Evolutionary conservation across 108 stramenopile species (phyloP), one percentile per base, ranked within the genome.

Genomic region (Aurantiochytrium sp.): DNA sequence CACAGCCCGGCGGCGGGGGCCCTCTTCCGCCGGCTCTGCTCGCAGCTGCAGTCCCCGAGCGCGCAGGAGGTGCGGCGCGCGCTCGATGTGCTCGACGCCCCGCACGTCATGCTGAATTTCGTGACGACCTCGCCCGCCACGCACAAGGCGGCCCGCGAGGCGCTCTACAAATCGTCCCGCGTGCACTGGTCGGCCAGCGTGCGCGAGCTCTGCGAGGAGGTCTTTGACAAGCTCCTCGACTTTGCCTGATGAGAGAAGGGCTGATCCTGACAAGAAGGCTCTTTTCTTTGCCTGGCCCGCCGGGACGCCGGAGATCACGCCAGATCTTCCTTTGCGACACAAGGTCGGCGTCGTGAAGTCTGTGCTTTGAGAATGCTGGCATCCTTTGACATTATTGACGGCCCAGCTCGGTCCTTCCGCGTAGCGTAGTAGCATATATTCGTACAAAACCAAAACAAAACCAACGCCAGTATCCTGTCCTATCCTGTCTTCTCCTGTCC

Each of bases 161-260:
- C 69, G 0, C 42, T 81, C 6, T 81, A 81, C 69, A 81, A 37
- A 0, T 45, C 69, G 10, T 81, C 69, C 17, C 69, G 69, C 27
- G 42, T 8, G 8, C 69, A 81, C 36, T 81, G 69, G 69, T 81
- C 24, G 4, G 17, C 24, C 24, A 45, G 37, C 42, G 36, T 81
- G 45, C 69, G 69, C 22, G 69, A 81, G 37, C 37, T 39, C n/a
- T 39, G 41, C 37, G 69, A 81, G 42, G 34, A 81, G 69, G 41
- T 81, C 22, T 81, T 81, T 81, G 69, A 81, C 22, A 27, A 21
- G 22, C 42, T 81, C 22, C 69, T 81, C 42, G 69, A 81, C 69
- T 81, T 45, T 81, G 69, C 69, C 6, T 59, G 32, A 32, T 32
- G 55, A 4, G 50, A 50, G n/a, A n/a, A n/a, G n/a, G n/a, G n/a